These are phyloP conservation scores for Ricinus communis DNA, from an alignment of 345 rosid species.

Conservation along the genomic window DNA sequence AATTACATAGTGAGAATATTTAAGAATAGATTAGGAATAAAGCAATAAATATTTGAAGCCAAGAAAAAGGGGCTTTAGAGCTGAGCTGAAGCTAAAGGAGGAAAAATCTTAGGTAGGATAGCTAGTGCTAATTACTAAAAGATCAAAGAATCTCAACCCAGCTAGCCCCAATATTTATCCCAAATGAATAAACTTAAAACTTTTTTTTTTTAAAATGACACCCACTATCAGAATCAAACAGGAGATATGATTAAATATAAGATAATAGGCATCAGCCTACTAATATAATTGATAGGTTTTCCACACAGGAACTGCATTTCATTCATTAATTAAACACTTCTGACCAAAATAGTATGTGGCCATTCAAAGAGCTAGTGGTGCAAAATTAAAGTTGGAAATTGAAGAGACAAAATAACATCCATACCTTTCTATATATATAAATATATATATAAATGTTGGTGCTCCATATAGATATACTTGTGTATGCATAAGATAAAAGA, in stretches of 20 bases:
- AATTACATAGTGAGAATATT: too few species aligned
- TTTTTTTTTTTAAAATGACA: background rate
- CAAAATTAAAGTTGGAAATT: constrained; percentile 20
- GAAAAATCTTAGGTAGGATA: constrained; percentile 4
- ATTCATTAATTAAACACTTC: constrained; percentile 21
- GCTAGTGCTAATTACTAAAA: background rate
- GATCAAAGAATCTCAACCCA: background rate
- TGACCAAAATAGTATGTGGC: background rate
- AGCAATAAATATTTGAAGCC: background rate
- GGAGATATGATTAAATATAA: background rate
- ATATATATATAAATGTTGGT: background rate
- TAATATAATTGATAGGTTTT: background rate
- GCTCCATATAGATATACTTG: constrained; percentile 7
- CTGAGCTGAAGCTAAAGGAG: background rate
- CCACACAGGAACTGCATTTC: constrained; percentile 14
- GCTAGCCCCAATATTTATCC: too few species aligned
- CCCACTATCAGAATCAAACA: background rate
- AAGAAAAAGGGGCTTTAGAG: background rate
- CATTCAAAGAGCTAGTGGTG: constrained; percentile 17
- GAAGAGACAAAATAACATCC: constrained; percentile 11
- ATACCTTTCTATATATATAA: background rate
- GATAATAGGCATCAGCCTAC: background rate
- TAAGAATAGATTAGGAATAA: background rate
- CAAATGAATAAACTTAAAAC: too few species aligned
- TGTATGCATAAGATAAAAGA: too few species aligned